A percentile compares a stretch with the other conserved stretches of the same genome.
These are phyloP conservation scores for Kockovaella imperatae DNA, from an alignment of 768 basidiomycete species.

Conservation along the genomic window DNA sequence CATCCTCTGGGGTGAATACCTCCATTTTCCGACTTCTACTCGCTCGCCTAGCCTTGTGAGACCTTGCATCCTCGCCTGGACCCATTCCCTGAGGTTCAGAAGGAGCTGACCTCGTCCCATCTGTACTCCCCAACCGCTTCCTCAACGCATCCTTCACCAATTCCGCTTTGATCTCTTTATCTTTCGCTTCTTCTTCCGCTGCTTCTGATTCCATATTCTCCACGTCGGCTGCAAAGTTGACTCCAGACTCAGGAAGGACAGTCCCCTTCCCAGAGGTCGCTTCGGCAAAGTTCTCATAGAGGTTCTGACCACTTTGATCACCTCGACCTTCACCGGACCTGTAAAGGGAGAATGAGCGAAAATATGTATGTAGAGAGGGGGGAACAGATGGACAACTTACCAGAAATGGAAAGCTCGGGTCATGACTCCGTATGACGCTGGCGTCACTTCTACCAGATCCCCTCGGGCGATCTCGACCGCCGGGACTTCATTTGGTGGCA, in stretches of 20 bases:
- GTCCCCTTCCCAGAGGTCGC: constrained; percentile 41
- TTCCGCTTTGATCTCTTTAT: constrained; percentile 20
- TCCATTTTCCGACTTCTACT: not conserved
- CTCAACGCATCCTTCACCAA: constrained; percentile 5
- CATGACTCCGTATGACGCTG: constrained; percentile 61
- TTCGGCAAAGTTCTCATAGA: constrained; percentile 47
- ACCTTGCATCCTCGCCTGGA: not conserved
- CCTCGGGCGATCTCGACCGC: constrained; percentile 95
- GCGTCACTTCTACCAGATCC: constrained; percentile 71
- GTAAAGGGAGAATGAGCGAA: not conserved
- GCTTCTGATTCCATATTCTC: constrained; percentile 37
- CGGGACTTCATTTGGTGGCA: constrained; percentile 92
- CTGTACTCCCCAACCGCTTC: constrained; percentile 4
- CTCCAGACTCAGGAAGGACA: constrained; percentile 28
- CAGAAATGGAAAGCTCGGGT: constrained; percentile 58
- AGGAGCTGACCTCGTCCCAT: constrained; percentile 20
- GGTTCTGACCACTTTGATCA: constrained; percentile 40
- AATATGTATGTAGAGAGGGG: no score
- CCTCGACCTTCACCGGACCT: constrained; percentile 44
- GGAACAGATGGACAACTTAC: no score
- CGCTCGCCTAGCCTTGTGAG: not conserved
- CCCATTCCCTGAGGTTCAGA: not conserved
- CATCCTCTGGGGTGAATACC: not conserved
- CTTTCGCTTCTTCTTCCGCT: constrained; percentile 31
- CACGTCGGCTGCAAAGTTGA: constrained; percentile 31